phyloP scores from a whole-genome alignment of 2,329 filamentous ascomycete genomes.

The Phyllosticta paracitricarpa region DNA sequence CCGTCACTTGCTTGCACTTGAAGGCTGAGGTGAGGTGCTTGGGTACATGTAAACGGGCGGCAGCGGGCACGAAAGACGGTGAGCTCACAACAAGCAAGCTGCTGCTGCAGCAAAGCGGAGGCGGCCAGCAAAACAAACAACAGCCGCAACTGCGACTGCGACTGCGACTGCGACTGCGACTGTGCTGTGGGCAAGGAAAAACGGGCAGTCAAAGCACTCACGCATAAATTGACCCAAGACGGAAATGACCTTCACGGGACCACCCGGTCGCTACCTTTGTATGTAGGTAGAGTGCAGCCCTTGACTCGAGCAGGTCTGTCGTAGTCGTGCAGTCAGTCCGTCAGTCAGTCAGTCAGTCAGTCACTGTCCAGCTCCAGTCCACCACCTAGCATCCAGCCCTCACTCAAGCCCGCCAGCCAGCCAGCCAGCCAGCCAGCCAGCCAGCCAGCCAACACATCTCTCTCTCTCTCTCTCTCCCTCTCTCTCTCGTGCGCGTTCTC shows the following conservation, averaged over 20 bases:
- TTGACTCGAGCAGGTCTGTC: background rate
- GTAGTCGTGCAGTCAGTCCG: no score
- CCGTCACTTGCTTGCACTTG: background rate
- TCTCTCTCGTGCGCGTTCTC: background rate
- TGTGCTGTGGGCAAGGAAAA: no score
- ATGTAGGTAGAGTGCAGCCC: background rate
- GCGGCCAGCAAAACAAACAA: background rate
- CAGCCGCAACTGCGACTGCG: background rate
- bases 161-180: no score
- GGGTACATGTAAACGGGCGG: background rate
- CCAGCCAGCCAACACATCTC: background rate
- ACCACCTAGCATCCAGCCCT: background rate
- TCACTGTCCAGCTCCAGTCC: no score
- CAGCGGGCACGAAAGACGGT: background rate
- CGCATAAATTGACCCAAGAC: constrained; percentile 7
- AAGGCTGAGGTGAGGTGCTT: background rate
- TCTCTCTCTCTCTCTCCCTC: background rate
- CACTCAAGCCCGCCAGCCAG: background rate
- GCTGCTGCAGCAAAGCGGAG: background rate
- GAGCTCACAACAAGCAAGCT: background rate
- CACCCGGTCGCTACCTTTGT: background rate
- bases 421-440: background rate
- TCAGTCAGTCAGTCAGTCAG: no score
- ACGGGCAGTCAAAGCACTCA: background rate
- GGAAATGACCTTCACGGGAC: constrained; percentile 8